Evolutionary conservation across 441 rosid genomes (phyloP), one percentile per base, ranked within the genome.

Genomic region (Populus hybrid): DNA sequence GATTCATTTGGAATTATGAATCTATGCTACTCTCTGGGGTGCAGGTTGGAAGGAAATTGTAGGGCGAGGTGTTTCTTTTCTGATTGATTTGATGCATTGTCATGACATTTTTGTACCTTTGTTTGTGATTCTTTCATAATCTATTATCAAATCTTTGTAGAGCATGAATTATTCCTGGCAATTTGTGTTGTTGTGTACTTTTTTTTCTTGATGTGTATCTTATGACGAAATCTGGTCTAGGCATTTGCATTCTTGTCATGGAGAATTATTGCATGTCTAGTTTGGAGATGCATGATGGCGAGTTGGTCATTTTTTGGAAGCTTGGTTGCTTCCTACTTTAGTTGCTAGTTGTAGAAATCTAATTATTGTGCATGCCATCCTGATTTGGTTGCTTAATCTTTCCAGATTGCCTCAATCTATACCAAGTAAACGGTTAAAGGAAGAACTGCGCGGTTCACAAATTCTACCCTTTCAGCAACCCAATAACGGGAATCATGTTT

Each of bases 401-500:
- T 61, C 59, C 80, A 87, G 92, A 80, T 85, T 68, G 67, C 76
- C 79, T 0, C 79, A 78, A 38, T 82, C 85, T 20, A 40, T 63
- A 67, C 79, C 81, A 16, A 83, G 79, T 83, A 86, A 87, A 82
- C 35, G 86, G 38, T 28, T 73, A 11, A 87, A 85, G 83, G 86
- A 85, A 64, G 79, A 75, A 74, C 28, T 8, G 65, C 74, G 18
- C n/a, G 79, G 84, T 69, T 76, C 82, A 28, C 75, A 71, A 42
- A 75, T 71, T 82, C 64, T 59, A 20, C 63, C 81, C 23, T 77
- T 77, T n/a, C 73, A 24, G 83, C 80, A 77, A 70, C 84, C 53
- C 26, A 81, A 80, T 77, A 82, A 78, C 20, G 85, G 75, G 24
- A 81, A 83, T 36, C 75, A 81, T 59, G 81, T 81, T 80, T 75